Base-by-base conservation (phyloP, 139 green algal genomes). In the Diplosphaera chodatii region DNA sequence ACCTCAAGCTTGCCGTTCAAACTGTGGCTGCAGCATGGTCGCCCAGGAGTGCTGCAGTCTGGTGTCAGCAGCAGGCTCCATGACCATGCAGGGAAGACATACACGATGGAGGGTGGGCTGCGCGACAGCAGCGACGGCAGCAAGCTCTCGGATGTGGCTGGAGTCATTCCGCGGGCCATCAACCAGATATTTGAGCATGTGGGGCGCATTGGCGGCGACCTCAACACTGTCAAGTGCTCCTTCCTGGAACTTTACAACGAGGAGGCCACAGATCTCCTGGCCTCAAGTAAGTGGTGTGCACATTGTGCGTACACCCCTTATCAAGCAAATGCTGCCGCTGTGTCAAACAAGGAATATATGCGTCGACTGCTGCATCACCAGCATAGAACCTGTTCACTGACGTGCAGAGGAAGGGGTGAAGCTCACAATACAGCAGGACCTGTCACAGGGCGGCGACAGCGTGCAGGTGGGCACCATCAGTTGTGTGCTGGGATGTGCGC, bases 231-330 rank as follows among this genome's bases (percentile, higher is more conserved):
- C 55, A 88, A 89, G 69, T 87, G 88, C 70, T 89, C 75, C 34
- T 99, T 96, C 79, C 76, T 99, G 73, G 95, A 99, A 90, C 85
- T 99, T 55, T 99, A 99, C 89, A 99, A 99, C 79, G 95, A 99
- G 80, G 95, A 99, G 83, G 89, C 98, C 25, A 98, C 93, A 3
- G 95, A 99, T 75, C 78, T 99, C 70, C 83, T 99, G 75, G 86
- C 80, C 1, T 64, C 85, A 33, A 83, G 83, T 1, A 69, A 76
- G 22, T 32, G 27, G 34, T 64, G 37, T 13, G 8, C 37, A 13
- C 37, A 48, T 8, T 21, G 37, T 59, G 37, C 37, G 10, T 48
- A 48, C 37, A 48, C n/a, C n/a, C n/a, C n/a, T n/a, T n/a, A n/a
- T n/a, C n/a, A n/a, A n/a, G n/a, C n/a, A n/a, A n/a, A n/a, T n/a